Evolutionary conservation across 2,329 filamentous ascomycete genomes (phyloP).

Genomic region (Alternaria solani): DNA sequence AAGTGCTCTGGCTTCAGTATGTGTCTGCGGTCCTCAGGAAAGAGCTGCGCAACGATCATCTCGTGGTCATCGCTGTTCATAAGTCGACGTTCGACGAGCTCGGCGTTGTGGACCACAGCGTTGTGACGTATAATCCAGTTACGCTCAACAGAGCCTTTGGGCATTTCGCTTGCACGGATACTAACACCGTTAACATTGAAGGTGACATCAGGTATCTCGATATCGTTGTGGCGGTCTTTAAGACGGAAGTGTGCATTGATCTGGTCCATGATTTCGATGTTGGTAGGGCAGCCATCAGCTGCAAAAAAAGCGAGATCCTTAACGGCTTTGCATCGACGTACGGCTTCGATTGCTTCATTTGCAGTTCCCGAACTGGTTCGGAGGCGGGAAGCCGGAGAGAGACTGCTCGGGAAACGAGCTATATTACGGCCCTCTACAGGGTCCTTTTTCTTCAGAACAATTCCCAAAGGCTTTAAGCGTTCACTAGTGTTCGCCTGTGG

Average conservation of each 20-base stretch:
- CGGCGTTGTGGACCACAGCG: neutral
- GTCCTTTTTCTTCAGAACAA: neutral
- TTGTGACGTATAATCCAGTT: slow-evolving; percentile 21
- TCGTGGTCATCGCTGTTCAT: slow-evolving; percentile 17
- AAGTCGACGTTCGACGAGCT: slow-evolving; percentile 8
- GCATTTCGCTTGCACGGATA: slow-evolving; percentile 8
- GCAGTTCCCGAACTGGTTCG: slow-evolving; percentile 1
- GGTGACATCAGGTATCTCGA: neutral
- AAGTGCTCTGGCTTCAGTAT: slow-evolving; percentile 15
- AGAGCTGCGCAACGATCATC: slow-evolving; percentile 15
- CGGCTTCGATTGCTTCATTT: slow-evolving; percentile 6
- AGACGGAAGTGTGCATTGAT: slow-evolving; percentile 11
- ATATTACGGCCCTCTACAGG: neutral
- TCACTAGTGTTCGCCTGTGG: neutral
- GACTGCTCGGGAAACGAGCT: neutral
- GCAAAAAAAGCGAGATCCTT: slow-evolving; percentile 9
- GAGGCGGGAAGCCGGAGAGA: neutral
- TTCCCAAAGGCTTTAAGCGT: neutral
- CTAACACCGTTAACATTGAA: slow-evolving; percentile 8
- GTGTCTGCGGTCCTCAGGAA: slow-evolving; percentile 8
- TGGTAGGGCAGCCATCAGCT: slow-evolving; percentile 9
- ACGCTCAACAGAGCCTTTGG: slow-evolving; percentile 9
- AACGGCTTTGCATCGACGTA: slow-evolving; percentile 7
- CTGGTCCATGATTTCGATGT: slow-evolving; percentile 7
- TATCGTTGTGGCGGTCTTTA: neutral